A percentile compares a stretch with the other conserved stretches of the same genome.
These are phyloP conservation scores for Gossypium stocksii DNA, from an alignment of 345 rosid species.

Conservation along the genomic window DNA sequence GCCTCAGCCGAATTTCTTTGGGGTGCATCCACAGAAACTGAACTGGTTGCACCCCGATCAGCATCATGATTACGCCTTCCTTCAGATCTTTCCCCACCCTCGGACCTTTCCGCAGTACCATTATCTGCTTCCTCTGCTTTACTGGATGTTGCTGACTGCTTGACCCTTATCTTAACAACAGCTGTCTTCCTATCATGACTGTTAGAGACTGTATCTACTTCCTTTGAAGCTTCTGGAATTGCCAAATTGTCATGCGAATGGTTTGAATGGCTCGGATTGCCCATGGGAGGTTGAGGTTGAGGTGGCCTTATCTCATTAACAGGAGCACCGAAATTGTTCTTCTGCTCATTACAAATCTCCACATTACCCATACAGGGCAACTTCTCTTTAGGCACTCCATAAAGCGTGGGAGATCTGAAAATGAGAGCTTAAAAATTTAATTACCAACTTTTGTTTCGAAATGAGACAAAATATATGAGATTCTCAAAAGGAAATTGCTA, in stretches of 20 bases:
- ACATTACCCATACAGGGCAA: conserved; percentile 43
- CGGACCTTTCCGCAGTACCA: conserved; percentile 63
- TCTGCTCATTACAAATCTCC: conserved; percentile 57
- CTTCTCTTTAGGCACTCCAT: conserved; percentile 80
- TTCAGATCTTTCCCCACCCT: conserved; percentile 41
- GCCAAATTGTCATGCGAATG: conserved; percentile 26
- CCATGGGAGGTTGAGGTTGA: conserved; percentile 43
- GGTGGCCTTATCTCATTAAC: conserved; percentile 38
- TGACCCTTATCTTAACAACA: conserved; percentile 69
- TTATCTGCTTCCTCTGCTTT: conserved; percentile 67
- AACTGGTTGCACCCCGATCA: conserved; percentile 60
- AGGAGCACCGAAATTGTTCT: conserved; percentile 41
- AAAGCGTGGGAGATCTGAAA: conserved; percentile 78
- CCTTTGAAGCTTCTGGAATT: conserved; percentile 45
- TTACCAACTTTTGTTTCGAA: neutral
- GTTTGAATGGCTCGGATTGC: conserved; percentile 15
- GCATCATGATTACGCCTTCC: conserved; percentile 45
- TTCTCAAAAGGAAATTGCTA: neutral
- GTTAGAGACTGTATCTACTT: conserved; percentile 40
- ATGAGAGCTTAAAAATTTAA: conserved; percentile 7
- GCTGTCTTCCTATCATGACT: conserved; percentile 46
- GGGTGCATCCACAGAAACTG: conserved; percentile 95
- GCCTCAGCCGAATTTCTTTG: conserved; percentile 65
- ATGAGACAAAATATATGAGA: neutral
- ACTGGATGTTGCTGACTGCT: conserved; percentile 58